A percentile compares a stretch with the other conserved stretches of the same genome.
These are phyloP conservation scores for Chlamydomonas incerta DNA, from an alignment of 139 green algal species.

Conservation along the genomic window DNA sequence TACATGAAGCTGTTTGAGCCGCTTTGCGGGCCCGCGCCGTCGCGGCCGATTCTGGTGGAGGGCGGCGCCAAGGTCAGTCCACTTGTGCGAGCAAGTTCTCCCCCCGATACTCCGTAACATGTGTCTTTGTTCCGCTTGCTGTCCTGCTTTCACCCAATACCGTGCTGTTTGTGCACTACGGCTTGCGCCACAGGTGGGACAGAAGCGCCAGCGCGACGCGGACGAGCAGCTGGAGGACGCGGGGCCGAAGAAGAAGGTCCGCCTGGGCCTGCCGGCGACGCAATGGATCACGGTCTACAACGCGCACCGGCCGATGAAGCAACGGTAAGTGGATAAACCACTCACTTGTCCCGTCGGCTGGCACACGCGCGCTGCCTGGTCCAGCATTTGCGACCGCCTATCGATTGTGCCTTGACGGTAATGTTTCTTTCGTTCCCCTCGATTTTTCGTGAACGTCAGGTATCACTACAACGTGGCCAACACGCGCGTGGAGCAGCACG, in stretches of 20 bases:
- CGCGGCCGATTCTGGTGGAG: constrained; percentile 89
- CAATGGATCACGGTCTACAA: constrained; percentile 99
- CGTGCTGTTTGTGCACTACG: too few species aligned
- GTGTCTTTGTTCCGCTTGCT: too few species aligned
- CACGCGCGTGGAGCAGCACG: constrained; percentile 92
- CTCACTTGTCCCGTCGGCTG: too few species aligned
- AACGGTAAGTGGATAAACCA: constrained; percentile 72
- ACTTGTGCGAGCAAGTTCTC: too few species aligned
- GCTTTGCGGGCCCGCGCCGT: constrained; percentile 85
- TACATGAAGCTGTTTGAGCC: constrained; percentile 95
- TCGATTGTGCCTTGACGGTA: too few species aligned
- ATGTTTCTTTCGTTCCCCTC: too few species aligned
- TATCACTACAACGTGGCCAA: constrained; percentile 99
- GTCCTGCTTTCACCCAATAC: too few species aligned
- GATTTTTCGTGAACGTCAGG: too few species aligned
- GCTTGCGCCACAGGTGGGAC: constrained; percentile 75
- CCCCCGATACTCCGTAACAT: too few species aligned
- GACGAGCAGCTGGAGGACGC: constrained; percentile 81
- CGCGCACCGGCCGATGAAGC: constrained; percentile 98
- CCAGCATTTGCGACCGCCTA: too few species aligned
- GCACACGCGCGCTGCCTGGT: too few species aligned
- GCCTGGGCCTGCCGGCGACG: constrained; percentile 94
- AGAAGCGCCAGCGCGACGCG: constrained; percentile 89
- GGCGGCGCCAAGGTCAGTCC: constrained; percentile 59
- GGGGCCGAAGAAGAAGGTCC: constrained; percentile 94